phyloP scores from a whole-genome alignment of 352 stramenopile genomes.

The Phytopythium delawarense region DNA sequence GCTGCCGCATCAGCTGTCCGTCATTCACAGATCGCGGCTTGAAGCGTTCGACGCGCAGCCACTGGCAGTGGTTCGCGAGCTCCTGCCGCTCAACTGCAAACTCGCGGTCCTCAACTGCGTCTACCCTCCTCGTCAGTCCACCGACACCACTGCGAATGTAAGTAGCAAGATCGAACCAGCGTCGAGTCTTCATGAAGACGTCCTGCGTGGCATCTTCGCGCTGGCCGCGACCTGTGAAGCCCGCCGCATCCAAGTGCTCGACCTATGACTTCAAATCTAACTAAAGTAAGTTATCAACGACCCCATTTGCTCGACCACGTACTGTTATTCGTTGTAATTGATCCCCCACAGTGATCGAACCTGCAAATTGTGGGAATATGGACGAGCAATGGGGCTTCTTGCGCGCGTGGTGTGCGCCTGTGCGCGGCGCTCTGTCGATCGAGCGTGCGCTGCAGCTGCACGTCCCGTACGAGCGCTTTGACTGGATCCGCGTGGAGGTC shows the following conservation, averaged over 20 bases:
- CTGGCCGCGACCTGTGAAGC: constrained; percentile 2
- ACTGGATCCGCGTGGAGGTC: neutral
- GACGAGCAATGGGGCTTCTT: neutral
- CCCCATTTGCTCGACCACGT: no score
- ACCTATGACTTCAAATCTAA: neutral
- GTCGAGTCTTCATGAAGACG: neutral
- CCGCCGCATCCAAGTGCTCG: neutral
- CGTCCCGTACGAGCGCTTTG: neutral
- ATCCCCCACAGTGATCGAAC: no score
- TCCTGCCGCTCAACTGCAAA: neutral
- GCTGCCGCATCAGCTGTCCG: neutral
- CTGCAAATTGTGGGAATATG: neutral
- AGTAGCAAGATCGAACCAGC: neutral
- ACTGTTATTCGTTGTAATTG: no score
- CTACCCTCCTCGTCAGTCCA: neutral
- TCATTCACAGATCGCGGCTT: neutral
- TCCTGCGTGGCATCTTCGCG: neutral
- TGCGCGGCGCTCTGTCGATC: neutral
- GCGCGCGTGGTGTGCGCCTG: neutral
- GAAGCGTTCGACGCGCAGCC: neutral
- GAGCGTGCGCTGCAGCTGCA: neutral
- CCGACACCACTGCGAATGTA: no score
- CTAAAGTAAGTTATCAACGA: no score
- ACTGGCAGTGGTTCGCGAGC: neutral
- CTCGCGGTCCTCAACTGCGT: constrained; percentile 4